Evolutionary conservation across 257 asterid genomes (phyloP).

Genomic region (Cynanchum wilfordii): DNA sequence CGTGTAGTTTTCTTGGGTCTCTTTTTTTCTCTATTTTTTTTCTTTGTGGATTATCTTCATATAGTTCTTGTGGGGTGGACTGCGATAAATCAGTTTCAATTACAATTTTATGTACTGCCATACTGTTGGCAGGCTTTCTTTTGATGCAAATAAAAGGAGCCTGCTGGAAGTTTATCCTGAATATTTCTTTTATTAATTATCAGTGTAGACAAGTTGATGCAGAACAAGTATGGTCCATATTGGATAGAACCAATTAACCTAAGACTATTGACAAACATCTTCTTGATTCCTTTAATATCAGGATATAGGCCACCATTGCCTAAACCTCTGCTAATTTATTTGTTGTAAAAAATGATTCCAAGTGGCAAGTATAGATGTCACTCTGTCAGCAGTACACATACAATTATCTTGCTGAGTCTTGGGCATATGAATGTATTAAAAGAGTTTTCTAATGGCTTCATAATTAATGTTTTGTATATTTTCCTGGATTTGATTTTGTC

Average conservation of each 20-base stretch:
- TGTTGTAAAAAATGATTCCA: not conserved
- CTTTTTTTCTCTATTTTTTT: not conserved
- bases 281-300: not conserved
- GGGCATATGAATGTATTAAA: not conserved
- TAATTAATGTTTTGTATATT: not conserved
- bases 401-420: not conserved
- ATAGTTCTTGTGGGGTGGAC: not conserved
- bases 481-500: not conserved
- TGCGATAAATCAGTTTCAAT: not conserved
- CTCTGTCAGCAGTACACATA: not conserved
- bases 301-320: not conserved
- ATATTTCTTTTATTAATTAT: not conserved
- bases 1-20: too few species aligned
- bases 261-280: not conserved
- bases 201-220: not conserved
- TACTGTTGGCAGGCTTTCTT: conserved; percentile 6
- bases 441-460: not conserved
- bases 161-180: not conserved
- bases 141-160: not conserved
- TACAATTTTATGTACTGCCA: conserved; percentile 6
- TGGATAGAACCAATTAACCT: not conserved
- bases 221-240: not conserved
- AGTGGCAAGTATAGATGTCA: not conserved
- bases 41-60: conserved; percentile 2
- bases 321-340: not conserved